Evolutionary conservation across 208 protist species (phyloP).

Genomic region (Giardia duodenalis): DNA sequence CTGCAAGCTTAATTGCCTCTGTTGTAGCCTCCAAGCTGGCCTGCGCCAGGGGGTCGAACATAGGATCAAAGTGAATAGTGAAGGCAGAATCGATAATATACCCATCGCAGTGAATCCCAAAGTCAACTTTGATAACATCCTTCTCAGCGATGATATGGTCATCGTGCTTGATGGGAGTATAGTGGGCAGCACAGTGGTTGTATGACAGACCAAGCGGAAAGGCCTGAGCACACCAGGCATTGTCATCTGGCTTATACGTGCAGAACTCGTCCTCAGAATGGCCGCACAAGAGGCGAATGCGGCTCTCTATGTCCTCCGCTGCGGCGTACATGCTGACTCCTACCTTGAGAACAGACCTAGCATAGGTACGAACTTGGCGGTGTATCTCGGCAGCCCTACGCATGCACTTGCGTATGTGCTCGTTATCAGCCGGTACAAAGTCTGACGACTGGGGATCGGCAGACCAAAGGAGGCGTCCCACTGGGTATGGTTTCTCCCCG

Average conservation of each 20-base stretch:
- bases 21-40: slow-evolving; percentile 89
- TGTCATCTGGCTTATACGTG: not conserved
- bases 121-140: slow-evolving; percentile 87
- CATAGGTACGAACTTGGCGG: slow-evolving; percentile 27
- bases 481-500: not conserved
- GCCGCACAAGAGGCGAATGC: not conserved
- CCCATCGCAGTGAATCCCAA: slow-evolving; percentile 87
- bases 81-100: slow-evolving; percentile 86
- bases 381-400: slow-evolving; percentile 39
- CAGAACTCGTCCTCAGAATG: not conserved
- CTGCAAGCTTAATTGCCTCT: slow-evolving; percentile 66
- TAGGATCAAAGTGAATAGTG: slow-evolving; percentile 80
- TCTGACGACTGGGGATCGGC: not conserved
- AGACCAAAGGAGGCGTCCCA: not conserved
- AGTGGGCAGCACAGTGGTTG: slow-evolving; percentile 89
- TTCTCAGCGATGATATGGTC: slow-evolving; percentile 69
- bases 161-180: slow-evolving; percentile 82
- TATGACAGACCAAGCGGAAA: slow-evolving; percentile 61
- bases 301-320: slow-evolving; percentile 18
- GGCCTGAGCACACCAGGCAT: slow-evolving; percentile 30
- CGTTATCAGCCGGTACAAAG: not conserved
- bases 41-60: slow-evolving; percentile 75
- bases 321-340: slow-evolving; percentile 24
- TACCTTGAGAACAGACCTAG: slow-evolving; percentile 6
- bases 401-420: not conserved